Evolutionary conservation across 163 green algal species (phyloP), one percentile per base, ranked within the genome.

Genomic region (Picocystis sp.): DNA sequence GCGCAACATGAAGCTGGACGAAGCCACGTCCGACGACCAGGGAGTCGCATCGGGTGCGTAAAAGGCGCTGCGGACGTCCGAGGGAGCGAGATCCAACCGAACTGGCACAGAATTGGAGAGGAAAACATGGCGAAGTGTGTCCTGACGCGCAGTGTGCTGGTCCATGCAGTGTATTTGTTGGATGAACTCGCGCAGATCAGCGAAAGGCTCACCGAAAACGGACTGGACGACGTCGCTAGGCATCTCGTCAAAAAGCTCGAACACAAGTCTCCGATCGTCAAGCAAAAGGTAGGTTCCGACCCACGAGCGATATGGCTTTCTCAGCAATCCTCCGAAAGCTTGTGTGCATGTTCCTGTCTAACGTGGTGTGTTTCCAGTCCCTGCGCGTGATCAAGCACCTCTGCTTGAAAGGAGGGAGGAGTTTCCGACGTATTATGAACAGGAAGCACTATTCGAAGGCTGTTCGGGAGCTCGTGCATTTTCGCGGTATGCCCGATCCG

Each of bases 311-410:
- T 22, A 22, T 22, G n/a, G 2, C 8, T 47, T 50, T 1, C 21
- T 35, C 47, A 35, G 9, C 52, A 55, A n/a, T 3, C 3, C 38
- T 13, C 2, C 29, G 43, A 1, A n/a, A 3, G 3, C 11, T 49
- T 17, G 3, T 45, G 17, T n/a, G 15, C 10, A 19, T 0, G 13
- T 48, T 22, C n/a, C 8, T 25, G 38, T 19, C 22, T 52, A 12
- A 29, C 41, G 41, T 56, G 21, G 22, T 56, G 35, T 13, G 22
- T 38, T 23, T 57, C 47, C 70, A 93, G 84, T 72, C 79, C 0
- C 64, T 94, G 45, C 70, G 76, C 43, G 55, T 94, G 11, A 75
- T 86, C 17, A 84, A 84, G 34, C 79, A 89, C 64, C 42, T 81
- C 0, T 72, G 70, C 29, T 64, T 47, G 34, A 81, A 78, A 52